A percentile compares a stretch with the other conserved stretches of the same genome.
phyloP scores from a whole-genome alignment of 1,284 basidiomycete genomes.

The Apiotrichum veenhuisii region DNA sequence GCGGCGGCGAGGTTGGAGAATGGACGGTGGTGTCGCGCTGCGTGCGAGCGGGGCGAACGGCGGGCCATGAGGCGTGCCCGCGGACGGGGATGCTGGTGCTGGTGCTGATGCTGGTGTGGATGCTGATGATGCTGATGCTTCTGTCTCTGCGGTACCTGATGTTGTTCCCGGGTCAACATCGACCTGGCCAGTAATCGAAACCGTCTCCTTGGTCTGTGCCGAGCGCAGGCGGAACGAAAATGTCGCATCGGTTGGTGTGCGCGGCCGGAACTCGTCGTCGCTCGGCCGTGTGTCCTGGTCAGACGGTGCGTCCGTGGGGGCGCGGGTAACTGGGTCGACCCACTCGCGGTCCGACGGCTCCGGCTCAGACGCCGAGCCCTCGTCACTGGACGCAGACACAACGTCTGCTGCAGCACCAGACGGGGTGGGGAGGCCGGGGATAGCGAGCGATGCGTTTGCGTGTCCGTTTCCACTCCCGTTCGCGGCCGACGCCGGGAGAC shows the following conservation, averaged over 20 bases:
- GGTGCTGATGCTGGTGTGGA: too few relatives aligned
- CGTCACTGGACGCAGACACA: conserved; percentile 13
- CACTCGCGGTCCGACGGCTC: conserved; percentile 26
- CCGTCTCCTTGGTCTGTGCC: conserved; percentile 23
- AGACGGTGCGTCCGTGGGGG: conserved; percentile 21
- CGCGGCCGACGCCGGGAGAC: not conserved
- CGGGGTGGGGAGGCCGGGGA: not conserved
- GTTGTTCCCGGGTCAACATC: conserved; percentile 13
- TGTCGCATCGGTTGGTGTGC: conserved; percentile 17
- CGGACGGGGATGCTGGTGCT: conserved; percentile 24
- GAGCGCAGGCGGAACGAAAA: conserved; percentile 37
- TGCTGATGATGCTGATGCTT: too few relatives aligned
- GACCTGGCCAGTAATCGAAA: conserved; percentile 6
- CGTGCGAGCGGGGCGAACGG: conserved; percentile 5
- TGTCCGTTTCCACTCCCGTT: not conserved
- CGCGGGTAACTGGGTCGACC: conserved; percentile 46
- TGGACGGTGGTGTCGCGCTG: conserved; percentile 6
- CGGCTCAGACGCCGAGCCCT: conserved; percentile 16
- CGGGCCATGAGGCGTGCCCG: conserved; percentile 9
- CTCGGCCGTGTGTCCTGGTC: conserved; percentile 10
- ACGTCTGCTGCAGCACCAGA: conserved; percentile 3
- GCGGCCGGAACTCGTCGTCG: conserved; percentile 25
- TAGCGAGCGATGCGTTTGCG: too few relatives aligned
- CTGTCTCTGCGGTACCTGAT: too few relatives aligned
- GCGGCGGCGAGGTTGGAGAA: conserved; percentile 16